Evolutionary conservation across 805 yeast genomes (phyloP).

Genomic region (Saturnispora serradocipensis): DNA sequence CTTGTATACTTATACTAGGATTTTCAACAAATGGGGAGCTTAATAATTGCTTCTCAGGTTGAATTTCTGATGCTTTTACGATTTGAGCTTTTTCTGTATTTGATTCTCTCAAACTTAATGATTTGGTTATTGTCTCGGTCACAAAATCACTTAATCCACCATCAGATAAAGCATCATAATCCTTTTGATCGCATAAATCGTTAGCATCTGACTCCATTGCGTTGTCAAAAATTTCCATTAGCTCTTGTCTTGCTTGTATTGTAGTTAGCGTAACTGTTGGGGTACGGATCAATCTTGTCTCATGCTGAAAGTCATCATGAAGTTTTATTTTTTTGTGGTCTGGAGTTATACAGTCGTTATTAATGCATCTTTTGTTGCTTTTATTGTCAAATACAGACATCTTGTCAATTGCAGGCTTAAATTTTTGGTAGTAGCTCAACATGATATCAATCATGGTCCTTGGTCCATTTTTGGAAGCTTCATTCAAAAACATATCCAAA

Average conservation of each 20-base stretch:
- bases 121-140: constrained; percentile 37
- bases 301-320: not conserved
- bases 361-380: not conserved
- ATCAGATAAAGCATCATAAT: constrained; percentile 12
- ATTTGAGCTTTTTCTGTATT: not conserved
- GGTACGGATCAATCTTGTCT: constrained; percentile 35
- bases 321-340: constrained; percentile 2
- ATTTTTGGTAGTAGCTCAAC: constrained; percentile 25
- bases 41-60: constrained; percentile 16
- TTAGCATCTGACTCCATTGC: constrained; percentile 20
- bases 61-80: not conserved
- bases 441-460: constrained; percentile 40
- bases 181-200: not conserved
- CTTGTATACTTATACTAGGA: constrained; percentile 10
- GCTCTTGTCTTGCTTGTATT: constrained; percentile 65
- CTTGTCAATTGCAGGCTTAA: constrained; percentile 1
- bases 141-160: constrained; percentile 30
- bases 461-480: constrained; percentile 36
- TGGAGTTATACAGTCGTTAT: constrained; percentile 1
- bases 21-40: constrained; percentile 43
- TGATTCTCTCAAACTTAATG: constrained; percentile 13
- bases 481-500: constrained; percentile 45
- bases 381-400: not conserved
- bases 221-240: constrained; percentile 65
- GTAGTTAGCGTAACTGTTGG: constrained; percentile 78